phyloP scores from a whole-genome alignment of 495 filamentous ascomycete genomes.

The Apiosordaria backusii region DNA sequence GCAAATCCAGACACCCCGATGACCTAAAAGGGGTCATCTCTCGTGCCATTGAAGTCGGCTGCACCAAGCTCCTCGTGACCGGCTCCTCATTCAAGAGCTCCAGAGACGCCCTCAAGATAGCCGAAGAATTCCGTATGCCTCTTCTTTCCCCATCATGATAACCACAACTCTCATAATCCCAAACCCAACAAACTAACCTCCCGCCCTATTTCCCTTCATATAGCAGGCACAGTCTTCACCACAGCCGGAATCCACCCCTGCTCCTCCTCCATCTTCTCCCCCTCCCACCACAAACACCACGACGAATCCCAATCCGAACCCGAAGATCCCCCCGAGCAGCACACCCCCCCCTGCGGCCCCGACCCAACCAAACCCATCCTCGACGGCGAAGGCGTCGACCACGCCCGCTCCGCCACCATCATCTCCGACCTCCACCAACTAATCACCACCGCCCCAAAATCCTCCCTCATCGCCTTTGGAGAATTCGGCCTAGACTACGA shows the following conservation, averaged over 20 bases:
- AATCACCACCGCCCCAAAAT: conserved; percentile 21
- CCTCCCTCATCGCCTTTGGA: conserved; percentile 71
- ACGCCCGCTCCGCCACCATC: conserved; percentile 37
- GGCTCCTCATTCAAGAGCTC: conserved; percentile 84
- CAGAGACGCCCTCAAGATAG: conserved; percentile 66
- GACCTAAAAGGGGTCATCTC: conserved; percentile 75
- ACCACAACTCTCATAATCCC: conserved; percentile 14
- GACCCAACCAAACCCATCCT: conserved; percentile 39
- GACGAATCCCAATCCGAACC: conserved; percentile 33
- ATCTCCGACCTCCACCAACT: conserved; percentile 60
- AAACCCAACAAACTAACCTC: conserved; percentile 40
- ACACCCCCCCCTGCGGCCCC: conserved; percentile 44
- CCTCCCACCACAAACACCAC: conserved; percentile 54
- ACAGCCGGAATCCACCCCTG: conserved; percentile 96
- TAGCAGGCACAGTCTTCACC: conserved; percentile 75
- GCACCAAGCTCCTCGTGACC: conserved; percentile 86
- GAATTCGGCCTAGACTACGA: conserved; percentile 98
- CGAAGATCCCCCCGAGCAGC: conserved; percentile 30
- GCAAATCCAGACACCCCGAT: conserved; percentile 71
- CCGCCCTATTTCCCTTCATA: too few relatives aligned
- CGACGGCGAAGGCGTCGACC: conserved; percentile 41
- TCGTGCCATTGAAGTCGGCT: conserved; percentile 72
- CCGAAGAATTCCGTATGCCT: conserved; percentile 66
- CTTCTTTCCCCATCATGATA: conserved; percentile 24
- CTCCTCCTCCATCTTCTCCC: conserved; percentile 62